phyloP scores from a whole-genome alignment of 495 filamentous ascomycete species.

The Podospora tetraspora region DNA sequence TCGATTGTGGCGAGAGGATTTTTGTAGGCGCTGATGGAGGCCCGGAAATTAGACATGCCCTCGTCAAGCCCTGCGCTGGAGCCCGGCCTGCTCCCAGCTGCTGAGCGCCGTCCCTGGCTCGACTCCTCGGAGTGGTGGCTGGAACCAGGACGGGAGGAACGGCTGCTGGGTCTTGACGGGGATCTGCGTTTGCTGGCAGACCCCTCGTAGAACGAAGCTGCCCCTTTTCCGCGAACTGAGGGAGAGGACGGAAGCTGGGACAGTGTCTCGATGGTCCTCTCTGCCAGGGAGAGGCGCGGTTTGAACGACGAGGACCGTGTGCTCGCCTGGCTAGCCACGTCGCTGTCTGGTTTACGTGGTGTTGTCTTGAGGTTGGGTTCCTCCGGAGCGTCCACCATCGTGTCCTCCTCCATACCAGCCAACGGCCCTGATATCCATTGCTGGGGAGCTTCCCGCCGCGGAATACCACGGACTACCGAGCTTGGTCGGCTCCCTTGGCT shows the following conservation, averaged over 20 bases:
- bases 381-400: neutral
- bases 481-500: constrained; percentile 8
- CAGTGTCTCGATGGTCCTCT: constrained; percentile 47
- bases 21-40: constrained; percentile 32
- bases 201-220: constrained; percentile 35
- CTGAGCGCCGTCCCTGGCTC: constrained; percentile 21
- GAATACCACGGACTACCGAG: constrained; percentile 12
- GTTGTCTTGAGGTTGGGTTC: neutral
- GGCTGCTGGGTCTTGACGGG: constrained; percentile 34
- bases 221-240: constrained; percentile 34
- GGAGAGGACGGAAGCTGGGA: constrained; percentile 45
- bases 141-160: constrained; percentile 39
- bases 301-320: constrained; percentile 22
- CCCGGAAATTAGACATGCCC: constrained; percentile 23
- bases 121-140: constrained; percentile 41
- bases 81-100: constrained; percentile 35
- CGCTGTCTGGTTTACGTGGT: neutral
- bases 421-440: constrained; percentile 28
- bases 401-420: constrained; percentile 14
- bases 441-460: constrained; percentile 21
- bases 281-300: constrained; percentile 36
- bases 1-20: constrained; percentile 34
- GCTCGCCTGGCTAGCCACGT: constrained; percentile 13
- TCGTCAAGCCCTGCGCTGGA: constrained; percentile 38
- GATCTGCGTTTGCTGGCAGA: constrained; percentile 18